These are phyloP conservation scores for Thelonectria rubi DNA, from an alignment of 2,329 filamentous ascomycete genomes.

Conservation along the genomic window DNA sequence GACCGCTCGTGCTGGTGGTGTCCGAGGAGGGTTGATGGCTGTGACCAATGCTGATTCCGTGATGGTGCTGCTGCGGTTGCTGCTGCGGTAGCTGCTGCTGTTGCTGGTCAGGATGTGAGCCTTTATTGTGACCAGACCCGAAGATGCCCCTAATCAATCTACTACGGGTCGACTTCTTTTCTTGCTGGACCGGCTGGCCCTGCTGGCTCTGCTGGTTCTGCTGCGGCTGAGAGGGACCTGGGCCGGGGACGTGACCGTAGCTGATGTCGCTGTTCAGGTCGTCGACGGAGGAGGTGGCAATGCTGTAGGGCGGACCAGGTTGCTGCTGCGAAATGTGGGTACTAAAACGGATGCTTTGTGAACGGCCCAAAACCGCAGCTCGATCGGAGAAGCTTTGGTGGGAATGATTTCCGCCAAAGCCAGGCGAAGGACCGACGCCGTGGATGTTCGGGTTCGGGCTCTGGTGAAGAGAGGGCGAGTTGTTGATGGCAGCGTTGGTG, in stretches of 20 bases:
- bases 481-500: slow-evolving; percentile 41
- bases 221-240: slow-evolving; percentile 34
- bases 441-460: slow-evolving; percentile 41
- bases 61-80: slow-evolving; percentile 43
- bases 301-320: slow-evolving; percentile 44
- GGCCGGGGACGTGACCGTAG: slow-evolving; percentile 33
- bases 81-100: slow-evolving; percentile 42
- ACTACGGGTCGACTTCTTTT: slow-evolving; percentile 25
- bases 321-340: slow-evolving; percentile 43
- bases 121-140: slow-evolving; percentile 35
- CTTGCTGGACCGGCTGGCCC: slow-evolving; percentile 49
- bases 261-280: slow-evolving; percentile 45
- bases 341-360: slow-evolving; percentile 62
- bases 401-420: slow-evolving; percentile 49
- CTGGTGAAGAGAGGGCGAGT: slow-evolving; percentile 44
- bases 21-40: slow-evolving; percentile 53
- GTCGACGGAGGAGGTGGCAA: slow-evolving; percentile 53
- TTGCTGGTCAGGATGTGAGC: slow-evolving; percentile 31
- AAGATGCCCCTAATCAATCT: slow-evolving; percentile 28
- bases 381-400: slow-evolving; percentile 57
- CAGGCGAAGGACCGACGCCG: slow-evolving; percentile 35
- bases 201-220: slow-evolving; percentile 41
- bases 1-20: slow-evolving; percentile 55
- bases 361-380: slow-evolving; percentile 51
- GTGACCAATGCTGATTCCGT: slow-evolving; percentile 43